Base-by-base conservation (phyloP, 2,329 filamentous ascomycete genomes). In the Ceratocystis smalleyi region DNA sequence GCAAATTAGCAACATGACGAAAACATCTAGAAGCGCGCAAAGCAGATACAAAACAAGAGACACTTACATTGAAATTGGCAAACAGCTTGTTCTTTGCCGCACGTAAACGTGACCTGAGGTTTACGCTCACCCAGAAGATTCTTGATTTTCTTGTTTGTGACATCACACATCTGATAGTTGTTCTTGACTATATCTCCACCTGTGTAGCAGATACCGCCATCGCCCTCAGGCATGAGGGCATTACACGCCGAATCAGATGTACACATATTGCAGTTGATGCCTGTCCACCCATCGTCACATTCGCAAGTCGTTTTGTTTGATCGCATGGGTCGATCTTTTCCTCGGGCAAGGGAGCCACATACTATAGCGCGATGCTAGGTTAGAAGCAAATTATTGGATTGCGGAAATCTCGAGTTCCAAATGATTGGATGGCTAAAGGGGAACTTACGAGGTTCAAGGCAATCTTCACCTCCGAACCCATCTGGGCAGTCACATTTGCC, bases 241-340 rank as follows among this genome's bases (percentile, higher is more conserved):
- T 94, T 84, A 72, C 94, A 99, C 17, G 88, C 91, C 69, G 87
- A 78, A 73, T 97, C 81, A 3, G 85, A 84, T 67, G 87, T 85
- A 75, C 94, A 99, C 65, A 99, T 89, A 71, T 94, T 99, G 82
- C 94, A 99, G 78, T 99, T 99, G 76, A 99, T 92, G 68, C 94
- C 94, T 49, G 83, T 83, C 94, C 94, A 99, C 64, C 94, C 94
- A 45, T 95, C 88, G 71, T 91, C 87, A 74, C 94, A 99, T 51
- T 90, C 78, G 76, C 94, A 99, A 49, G 79, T 77, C 65, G 84
- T 80, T 22, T 49, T 40, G 68, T 83, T 84, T 62, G 83, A 77
- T 71, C 94, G 83, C 72, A 89, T 85, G 24, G 86, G 83, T 69
- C 94, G 83, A 70, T 97, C 85, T 69, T 81, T 81, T 68, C 91